phyloP scores from a whole-genome alignment of 2,329 filamentous ascomycete species.

The Chlorencoelia australis region DNA sequence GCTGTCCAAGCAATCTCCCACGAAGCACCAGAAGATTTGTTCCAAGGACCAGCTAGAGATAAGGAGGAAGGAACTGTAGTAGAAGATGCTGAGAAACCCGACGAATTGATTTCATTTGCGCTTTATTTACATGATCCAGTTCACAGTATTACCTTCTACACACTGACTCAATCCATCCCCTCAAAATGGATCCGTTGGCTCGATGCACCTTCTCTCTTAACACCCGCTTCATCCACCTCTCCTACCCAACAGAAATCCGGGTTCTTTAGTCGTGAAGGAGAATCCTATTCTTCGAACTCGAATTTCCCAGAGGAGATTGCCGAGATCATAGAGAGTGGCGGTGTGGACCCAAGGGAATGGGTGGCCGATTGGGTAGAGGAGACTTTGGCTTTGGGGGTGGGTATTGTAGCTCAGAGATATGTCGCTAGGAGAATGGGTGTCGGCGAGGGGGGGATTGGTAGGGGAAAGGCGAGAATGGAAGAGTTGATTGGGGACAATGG shows the following conservation, averaged over 20 bases:
- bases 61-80: slow-evolving; percentile 43
- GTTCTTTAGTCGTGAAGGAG: slow-evolving; percentile 35
- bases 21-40: slow-evolving; percentile 54
- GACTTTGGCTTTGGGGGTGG: slow-evolving; percentile 63
- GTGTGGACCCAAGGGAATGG: slow-evolving; percentile 92
- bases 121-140: slow-evolving; percentile 79
- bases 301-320: slow-evolving; percentile 74
- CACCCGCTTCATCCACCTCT: slow-evolving; percentile 33
- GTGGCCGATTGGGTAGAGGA: slow-evolving; percentile 97
- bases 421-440: slow-evolving; percentile 94
- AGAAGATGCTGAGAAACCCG: slow-evolving; percentile 39
- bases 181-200: slow-evolving; percentile 86
- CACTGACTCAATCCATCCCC: slow-evolving; percentile 74
- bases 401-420: slow-evolving; percentile 86
- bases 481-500: slow-evolving; percentile 45
- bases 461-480: slow-evolving; percentile 51
- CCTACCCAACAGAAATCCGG: slow-evolving; percentile 20
- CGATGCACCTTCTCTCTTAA: slow-evolving; percentile 57
- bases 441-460: slow-evolving; percentile 61
- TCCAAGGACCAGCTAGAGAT: slow-evolving; percentile 49
- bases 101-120: slow-evolving; percentile 62
- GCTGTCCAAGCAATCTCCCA: slow-evolving; percentile 80
- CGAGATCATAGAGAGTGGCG: slow-evolving; percentile 66
- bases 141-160: slow-evolving; percentile 78
- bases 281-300: slow-evolving; percentile 31